These are phyloP conservation scores for Combretum micranthum DNA, from an alignment of 345 rosid species.

Conservation along the genomic window DNA sequence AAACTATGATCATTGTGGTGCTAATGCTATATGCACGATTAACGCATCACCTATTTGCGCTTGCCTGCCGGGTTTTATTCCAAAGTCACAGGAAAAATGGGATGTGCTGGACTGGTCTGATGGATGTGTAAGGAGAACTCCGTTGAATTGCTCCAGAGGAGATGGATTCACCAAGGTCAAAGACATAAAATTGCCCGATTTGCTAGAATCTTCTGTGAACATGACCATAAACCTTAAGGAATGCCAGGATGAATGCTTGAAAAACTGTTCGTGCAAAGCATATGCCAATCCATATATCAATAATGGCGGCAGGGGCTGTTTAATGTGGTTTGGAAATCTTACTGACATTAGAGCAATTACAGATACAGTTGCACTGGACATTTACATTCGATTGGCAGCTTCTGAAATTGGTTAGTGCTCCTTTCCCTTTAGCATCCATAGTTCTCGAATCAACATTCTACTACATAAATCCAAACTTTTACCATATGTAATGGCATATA, in stretches of 20 bases:
- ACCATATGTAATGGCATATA: too few relatives aligned
- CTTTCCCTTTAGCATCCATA: too few relatives aligned
- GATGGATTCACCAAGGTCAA: conserved; percentile 20
- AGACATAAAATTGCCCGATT: conserved; percentile 24
- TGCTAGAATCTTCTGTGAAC: neutral
- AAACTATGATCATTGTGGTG: conserved; percentile 19
- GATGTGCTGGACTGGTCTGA: conserved; percentile 10
- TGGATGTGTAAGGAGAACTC: conserved; percentile 28
- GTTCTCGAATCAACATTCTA: too few relatives aligned
- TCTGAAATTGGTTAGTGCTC: conserved; percentile 6
- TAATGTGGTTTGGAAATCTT: conserved; percentile 7
- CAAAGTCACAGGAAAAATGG: conserved; percentile 19
- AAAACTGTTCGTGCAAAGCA: conserved; percentile 11
- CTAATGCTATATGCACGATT: conserved; percentile 17
- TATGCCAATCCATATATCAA: conserved; percentile 7
- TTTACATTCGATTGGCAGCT: conserved; percentile 12
- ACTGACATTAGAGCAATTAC: neutral
- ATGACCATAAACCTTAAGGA: neutral
- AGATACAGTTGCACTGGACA: neutral
- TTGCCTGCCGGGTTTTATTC: conserved; percentile 29
- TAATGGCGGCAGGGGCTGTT: neutral
- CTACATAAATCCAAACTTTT: too few relatives aligned
- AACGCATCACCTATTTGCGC: conserved; percentile 4
- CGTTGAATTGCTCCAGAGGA: conserved; percentile 8
- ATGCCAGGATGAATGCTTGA: neutral